Conservation (phyloP, 139 green algal genomes). For the Closterium sp. region DNA sequence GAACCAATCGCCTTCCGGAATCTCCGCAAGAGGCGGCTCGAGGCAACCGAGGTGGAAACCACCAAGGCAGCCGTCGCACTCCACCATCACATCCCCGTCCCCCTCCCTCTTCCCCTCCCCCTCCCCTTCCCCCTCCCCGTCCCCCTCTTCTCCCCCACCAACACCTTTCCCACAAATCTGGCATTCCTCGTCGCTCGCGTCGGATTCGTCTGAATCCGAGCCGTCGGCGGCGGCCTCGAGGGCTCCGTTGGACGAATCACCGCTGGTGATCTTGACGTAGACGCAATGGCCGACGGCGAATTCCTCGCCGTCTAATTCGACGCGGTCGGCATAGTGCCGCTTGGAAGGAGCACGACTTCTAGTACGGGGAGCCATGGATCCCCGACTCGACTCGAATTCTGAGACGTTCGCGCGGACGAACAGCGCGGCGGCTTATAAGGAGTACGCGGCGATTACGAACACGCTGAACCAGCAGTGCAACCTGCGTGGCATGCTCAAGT, state of each 20-base stretch:
- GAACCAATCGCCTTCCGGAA: slow-evolving; percentile 79
- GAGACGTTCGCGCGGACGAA: slow-evolving; percentile 28
- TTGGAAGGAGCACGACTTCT: neutral
- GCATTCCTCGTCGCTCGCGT: neutral
- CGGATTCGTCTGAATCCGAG: neutral
- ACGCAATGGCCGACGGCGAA: neutral
- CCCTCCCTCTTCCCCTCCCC: slow-evolving; percentile 29
- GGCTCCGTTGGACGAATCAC: neutral
- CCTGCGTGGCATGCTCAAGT: slow-evolving; percentile 85
- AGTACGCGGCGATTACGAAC: slow-evolving; percentile 64
- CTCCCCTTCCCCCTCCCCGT: neutral
- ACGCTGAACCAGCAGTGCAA: slow-evolving; percentile 81
- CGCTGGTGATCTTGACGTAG: neutral
- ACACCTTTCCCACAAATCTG: neutral
- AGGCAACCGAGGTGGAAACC: slow-evolving; percentile 87
- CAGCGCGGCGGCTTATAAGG: slow-evolving; percentile 57
- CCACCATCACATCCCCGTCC: slow-evolving; percentile 65
- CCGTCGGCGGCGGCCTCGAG: neutral
- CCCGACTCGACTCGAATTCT: too few species aligned
- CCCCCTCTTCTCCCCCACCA: neutral
- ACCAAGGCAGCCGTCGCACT: slow-evolving; percentile 83
- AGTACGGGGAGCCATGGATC: neutral
- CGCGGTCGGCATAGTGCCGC: neutral
- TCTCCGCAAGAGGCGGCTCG: slow-evolving; percentile 64
- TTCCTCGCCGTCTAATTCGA: neutral